Base-by-base conservation (phyloP, 345 rosid genomes). In the Clarkia xantiana region DNA sequence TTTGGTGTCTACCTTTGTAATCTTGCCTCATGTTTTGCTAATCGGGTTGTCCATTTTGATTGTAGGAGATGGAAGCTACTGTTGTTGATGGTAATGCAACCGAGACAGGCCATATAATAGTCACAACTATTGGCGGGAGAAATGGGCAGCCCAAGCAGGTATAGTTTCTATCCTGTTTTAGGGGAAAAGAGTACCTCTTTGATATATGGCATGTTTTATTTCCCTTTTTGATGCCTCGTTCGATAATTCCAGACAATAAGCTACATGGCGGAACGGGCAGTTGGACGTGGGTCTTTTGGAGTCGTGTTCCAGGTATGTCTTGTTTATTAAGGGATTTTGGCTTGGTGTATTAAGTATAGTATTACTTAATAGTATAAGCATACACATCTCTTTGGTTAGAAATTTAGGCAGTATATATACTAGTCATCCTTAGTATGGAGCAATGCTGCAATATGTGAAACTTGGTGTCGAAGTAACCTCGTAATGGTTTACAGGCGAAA, bases 121-220 rank as follows among this genome's bases (percentile, higher is more conserved):
- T 91, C 45, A 86, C 98, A 40, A 86, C 96, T 19, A 91, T 84
- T 55, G 98, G 98, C 57, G 98, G 98, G 45, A 75, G 80, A 76
- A 84, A 91, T 60, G 96, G 96, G 61, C 94, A 86, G 63, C 93
- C 94, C 12, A 91, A 83, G 66, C 96, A 84, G 94, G 97, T 90
- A 69, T 18, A 9, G 44, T 48, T 20, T 13, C 40, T 18, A 5
- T 7, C 16, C 22, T 14, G 9, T 0, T 15, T 22, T 19, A 17
- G n/a, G 18, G 49, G 45, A 2, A 17, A 17, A 23, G 18, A 19
- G 12, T 53, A 44, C 23, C 18, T 56, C 25, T 17, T 36, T 40
- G 42, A 16, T 54, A 19, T 10, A 49, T 15, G 53, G 4, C 53
- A 49, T 49, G 19, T 5, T 49, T 49, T 14, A 18, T 29, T 29